phyloP scores from a whole-genome alignment of 2,329 filamentous ascomycete species.

The Aspergillus pseudoglaucus region DNA sequence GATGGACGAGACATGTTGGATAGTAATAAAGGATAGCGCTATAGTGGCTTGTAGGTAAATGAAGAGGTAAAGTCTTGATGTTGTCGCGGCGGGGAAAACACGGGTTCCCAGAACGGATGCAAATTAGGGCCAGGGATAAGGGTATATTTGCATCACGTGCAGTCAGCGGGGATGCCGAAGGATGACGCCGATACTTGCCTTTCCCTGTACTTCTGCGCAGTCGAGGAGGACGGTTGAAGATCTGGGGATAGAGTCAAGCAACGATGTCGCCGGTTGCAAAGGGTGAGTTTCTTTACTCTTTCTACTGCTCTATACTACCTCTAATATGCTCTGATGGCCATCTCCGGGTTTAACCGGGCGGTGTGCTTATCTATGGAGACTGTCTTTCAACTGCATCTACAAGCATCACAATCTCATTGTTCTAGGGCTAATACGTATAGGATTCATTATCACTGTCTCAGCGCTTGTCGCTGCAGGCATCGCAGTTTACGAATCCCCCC shows the following conservation, averaged over 20 bases:
- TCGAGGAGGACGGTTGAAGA: neutral
- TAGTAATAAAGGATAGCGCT: neutral
- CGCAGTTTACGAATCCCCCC: conserved; percentile 58
- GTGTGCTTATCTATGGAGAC: conserved; percentile 24
- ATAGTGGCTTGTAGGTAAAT: too few relatives aligned
- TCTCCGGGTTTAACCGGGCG: conserved; percentile 14
- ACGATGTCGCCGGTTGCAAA: conserved; percentile 45
- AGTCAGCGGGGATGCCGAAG: conserved; percentile 11
- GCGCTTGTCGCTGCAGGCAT: conserved; percentile 57
- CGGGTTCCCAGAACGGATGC: conserved; percentile 23
- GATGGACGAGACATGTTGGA: conserved; percentile 46
- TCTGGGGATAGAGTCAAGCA: conserved; percentile 8
- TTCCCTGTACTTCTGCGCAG: neutral
- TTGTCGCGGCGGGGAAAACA: conserved; percentile 20
- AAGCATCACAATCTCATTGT: neutral
- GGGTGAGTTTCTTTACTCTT: conserved; percentile 29
- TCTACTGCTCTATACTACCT: conserved; percentile 1
- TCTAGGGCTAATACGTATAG: conserved; percentile 32
- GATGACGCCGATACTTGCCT: conserved; percentile 3
- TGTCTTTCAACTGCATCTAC: neutral
- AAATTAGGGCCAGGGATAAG: conserved; percentile 30
- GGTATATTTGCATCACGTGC: conserved; percentile 25
- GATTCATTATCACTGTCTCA: conserved; percentile 56
- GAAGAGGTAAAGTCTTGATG: neutral
- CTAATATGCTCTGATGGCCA: neutral